Evolutionary conservation across 495 filamentous ascomycete species (phyloP).

Genomic region (Penicillium pulvis): DNA sequence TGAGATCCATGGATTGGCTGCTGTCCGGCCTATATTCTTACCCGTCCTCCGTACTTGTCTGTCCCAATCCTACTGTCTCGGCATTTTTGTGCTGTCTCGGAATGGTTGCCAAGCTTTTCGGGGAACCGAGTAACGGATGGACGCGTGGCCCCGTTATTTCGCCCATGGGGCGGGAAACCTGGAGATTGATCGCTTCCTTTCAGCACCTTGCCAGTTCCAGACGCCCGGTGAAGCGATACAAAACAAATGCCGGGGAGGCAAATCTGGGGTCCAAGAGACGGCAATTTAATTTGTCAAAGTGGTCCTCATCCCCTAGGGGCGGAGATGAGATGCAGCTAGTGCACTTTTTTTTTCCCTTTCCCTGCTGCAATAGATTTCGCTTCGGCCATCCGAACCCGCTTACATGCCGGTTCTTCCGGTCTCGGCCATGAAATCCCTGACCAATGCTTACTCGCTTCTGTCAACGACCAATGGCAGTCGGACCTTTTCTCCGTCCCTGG

Average conservation of each 20-base stretch:
- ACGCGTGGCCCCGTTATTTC: conserved; percentile 7
- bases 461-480: not conserved
- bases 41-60: not conserved
- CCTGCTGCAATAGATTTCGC: not conserved
- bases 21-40: conserved; percentile 6
- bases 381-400: conserved; percentile 8
- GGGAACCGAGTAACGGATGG: not conserved
- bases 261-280: conserved; percentile 16
- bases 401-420: conserved; percentile 20
- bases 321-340: not conserved
- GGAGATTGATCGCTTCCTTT: conserved; percentile 8
- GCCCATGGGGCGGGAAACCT: conserved; percentile 15
- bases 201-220: conserved; percentile 21
- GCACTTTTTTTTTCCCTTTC: not conserved
- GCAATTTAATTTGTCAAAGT: not conserved
- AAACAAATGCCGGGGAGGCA: conserved; percentile 13
- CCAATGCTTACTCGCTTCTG: not conserved
- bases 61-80: not conserved
- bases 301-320: not conserved
- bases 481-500: conserved; percentile 11
- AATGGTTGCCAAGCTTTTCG: not conserved
- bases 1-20: conserved; percentile 7
- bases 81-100: not conserved
- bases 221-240: conserved; percentile 17
- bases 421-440: not conserved